Evolutionary conservation across 1,284 basidiomycete species (phyloP).

Genomic region (Crepidotus sp.): DNA sequence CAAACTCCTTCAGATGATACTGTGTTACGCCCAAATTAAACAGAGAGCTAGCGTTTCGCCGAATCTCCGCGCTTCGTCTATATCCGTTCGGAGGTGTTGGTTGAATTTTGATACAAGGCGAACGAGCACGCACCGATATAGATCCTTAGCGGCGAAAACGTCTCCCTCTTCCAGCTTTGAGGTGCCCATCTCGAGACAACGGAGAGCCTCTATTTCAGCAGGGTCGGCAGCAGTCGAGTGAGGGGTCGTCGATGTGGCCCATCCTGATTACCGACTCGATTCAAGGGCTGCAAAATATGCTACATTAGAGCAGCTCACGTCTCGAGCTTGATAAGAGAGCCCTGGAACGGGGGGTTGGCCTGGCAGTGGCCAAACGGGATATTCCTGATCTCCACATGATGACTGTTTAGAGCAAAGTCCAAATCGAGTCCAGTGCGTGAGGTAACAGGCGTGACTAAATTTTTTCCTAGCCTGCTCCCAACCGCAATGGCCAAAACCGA

Average conservation of each 20-base stretch:
- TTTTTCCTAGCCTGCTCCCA: constrained; percentile 18
- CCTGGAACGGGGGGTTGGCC: constrained; percentile 5
- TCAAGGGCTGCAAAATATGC: neutral
- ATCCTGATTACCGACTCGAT: constrained; percentile 40
- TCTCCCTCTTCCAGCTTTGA: constrained; percentile 86
- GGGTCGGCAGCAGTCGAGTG: constrained; percentile 79
- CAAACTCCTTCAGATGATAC: constrained; percentile 84
- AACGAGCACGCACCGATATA: too few relatives aligned
- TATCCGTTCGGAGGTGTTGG: too few relatives aligned
- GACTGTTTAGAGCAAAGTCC: too few relatives aligned
- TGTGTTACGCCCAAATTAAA: constrained; percentile 87
- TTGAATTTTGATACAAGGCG: too few relatives aligned
- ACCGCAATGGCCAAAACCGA: constrained; percentile 23
- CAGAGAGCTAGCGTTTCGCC: constrained; percentile 72
- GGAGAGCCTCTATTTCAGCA: constrained; percentile 72
- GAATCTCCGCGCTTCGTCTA: constrained; percentile 72
- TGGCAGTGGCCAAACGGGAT: neutral
- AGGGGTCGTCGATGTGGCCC: constrained; percentile 75
- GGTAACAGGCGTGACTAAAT: constrained; percentile 12
- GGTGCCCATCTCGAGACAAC: constrained; percentile 82
- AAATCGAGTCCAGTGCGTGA: too few relatives aligned
- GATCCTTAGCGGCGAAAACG: constrained; percentile 66
- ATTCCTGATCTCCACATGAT: constrained; percentile 1
- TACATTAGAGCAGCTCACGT: constrained; percentile 12
- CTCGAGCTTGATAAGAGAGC: constrained; percentile 10